Conservation (phyloP, 768 basidiomycete species). For the Trametes cinnabarina region DNA sequence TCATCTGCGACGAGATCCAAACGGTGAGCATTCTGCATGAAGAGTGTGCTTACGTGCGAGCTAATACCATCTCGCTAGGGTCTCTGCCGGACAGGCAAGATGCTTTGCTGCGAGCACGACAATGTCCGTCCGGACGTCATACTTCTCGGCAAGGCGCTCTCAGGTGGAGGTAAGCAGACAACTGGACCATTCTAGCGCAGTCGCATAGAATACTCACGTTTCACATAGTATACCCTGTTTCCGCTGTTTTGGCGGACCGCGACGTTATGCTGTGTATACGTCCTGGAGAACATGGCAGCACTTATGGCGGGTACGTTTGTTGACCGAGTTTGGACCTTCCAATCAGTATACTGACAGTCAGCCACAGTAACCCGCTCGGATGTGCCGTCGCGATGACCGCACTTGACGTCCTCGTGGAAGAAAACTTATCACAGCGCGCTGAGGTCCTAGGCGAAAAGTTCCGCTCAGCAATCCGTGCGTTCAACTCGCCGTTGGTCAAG, state of each 20-base stretch:
- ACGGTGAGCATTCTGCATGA: slow-evolving; percentile 51
- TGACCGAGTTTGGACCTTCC: background rate
- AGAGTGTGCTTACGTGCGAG: background rate
- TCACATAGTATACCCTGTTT: slow-evolving; percentile 87
- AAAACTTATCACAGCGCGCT: slow-evolving; percentile 81
- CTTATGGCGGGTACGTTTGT: slow-evolving; percentile 83
- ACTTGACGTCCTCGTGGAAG: slow-evolving; percentile 85
- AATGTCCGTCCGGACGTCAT: slow-evolving; percentile 87
- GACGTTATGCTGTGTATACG: slow-evolving; percentile 94
- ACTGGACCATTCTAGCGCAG: background rate
- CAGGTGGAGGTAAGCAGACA: slow-evolving; percentile 73
- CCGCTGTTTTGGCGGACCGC: slow-evolving; percentile 86
- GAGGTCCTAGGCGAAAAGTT: slow-evolving; percentile 77
- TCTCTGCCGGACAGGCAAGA: slow-evolving; percentile 88
- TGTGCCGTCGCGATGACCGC: slow-evolving; percentile 96
- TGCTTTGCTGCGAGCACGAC: slow-evolving; percentile 90
- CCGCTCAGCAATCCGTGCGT: slow-evolving; percentile 56
- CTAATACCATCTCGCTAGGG: slow-evolving; percentile 48
- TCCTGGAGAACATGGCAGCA: slow-evolving; percentile 95
- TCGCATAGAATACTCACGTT: background rate
- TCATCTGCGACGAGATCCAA: slow-evolving; percentile 98
- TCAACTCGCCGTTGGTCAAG: slow-evolving; percentile 70
- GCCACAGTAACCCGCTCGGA: slow-evolving; percentile 80
- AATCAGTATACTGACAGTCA: background rate
- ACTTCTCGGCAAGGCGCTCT: slow-evolving; percentile 93